Conservation (phyloP, 768 basidiomycete species). For the Kwoniella sp. region DNA sequence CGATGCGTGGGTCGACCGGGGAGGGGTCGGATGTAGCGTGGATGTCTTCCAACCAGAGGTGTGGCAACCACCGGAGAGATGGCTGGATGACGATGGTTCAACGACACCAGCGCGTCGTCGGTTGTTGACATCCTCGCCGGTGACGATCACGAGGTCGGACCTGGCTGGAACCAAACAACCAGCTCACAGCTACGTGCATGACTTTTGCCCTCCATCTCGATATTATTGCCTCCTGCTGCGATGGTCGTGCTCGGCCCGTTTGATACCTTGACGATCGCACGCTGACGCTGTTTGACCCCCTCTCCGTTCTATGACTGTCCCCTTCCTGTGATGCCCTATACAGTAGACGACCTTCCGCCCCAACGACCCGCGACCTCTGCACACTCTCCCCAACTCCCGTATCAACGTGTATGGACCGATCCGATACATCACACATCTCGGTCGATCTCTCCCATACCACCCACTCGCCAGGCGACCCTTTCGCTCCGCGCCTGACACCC, state of each 20-base stretch:
- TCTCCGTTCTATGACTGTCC: background rate
- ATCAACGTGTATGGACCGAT: too few species aligned
- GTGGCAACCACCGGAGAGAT: background rate
- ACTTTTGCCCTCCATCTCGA: too few species aligned
- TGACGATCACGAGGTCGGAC: background rate
- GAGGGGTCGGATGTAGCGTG: background rate
- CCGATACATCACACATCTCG: background rate
- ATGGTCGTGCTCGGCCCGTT: too few species aligned
- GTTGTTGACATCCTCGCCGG: background rate
- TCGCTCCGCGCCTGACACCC: conserved; percentile 13
- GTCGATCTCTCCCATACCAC: background rate
- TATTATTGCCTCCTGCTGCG: too few species aligned
- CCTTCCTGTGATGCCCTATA: too few species aligned
- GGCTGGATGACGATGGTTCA: background rate
- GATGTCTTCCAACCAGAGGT: background rate
- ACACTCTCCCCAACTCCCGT: too few species aligned
- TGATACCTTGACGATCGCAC: too few species aligned
- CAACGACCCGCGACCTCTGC: too few species aligned
- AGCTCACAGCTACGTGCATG: too few species aligned
- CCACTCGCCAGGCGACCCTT: conserved; percentile 1
- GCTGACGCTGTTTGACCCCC: too few species aligned
- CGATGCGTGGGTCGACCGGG: background rate
- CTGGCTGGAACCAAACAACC: background rate
- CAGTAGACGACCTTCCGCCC: too few species aligned
- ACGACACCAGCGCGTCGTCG: too few species aligned